Evolutionary conservation across 257 asterid species (phyloP).

Genomic region (Verbena officinalis): DNA sequence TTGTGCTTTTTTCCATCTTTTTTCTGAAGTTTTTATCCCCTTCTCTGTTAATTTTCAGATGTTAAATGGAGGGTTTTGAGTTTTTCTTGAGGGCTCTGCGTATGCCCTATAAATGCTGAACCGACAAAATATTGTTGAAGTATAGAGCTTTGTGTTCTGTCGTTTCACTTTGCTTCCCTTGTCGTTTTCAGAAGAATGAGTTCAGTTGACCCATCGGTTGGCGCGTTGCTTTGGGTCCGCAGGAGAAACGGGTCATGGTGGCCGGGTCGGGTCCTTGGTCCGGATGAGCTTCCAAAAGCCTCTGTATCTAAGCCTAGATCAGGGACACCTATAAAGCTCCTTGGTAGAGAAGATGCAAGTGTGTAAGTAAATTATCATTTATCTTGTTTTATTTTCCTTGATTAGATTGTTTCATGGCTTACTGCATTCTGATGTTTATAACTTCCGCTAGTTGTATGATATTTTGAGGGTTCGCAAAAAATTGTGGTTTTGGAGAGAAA

Average conservation of each 20-base stretch:
- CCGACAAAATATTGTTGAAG: slow-evolving; percentile 21
- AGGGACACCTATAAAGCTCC: slow-evolving; percentile 92
- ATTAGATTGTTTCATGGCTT: slow-evolving; percentile 22
- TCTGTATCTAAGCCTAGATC: slow-evolving; percentile 61
- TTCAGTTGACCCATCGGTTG: slow-evolving; percentile 66
- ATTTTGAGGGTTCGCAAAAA: too few relatives aligned
- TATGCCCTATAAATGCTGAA: slow-evolving; percentile 25
- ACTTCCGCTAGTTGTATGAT: not conserved
- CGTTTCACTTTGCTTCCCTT: slow-evolving; percentile 16
- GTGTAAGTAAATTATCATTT: slow-evolving; percentile 66
- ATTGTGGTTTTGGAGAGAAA: too few relatives aligned
- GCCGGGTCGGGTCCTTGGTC: slow-evolving; percentile 85
- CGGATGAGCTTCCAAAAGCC: slow-evolving; percentile 72
- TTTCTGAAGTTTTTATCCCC: not conserved
- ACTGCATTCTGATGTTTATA: slow-evolving; percentile 19
- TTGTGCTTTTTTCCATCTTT: slow-evolving; percentile 1
- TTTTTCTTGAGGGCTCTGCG: slow-evolving; percentile 28
- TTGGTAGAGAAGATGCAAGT: slow-evolving; percentile 88
- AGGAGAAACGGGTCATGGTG: slow-evolving; percentile 96
- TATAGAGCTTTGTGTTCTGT: slow-evolving; percentile 29
- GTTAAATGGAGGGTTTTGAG: not conserved
- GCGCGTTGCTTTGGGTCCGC: slow-evolving; percentile 95
- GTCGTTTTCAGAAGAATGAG: slow-evolving; percentile 24
- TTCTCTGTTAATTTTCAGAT: slow-evolving; percentile 9
- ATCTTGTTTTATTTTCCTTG: slow-evolving; percentile 13